Evolutionary conservation across 148 eudicot species (phyloP).

Genomic region (Dianthus caryophyllus): DNA sequence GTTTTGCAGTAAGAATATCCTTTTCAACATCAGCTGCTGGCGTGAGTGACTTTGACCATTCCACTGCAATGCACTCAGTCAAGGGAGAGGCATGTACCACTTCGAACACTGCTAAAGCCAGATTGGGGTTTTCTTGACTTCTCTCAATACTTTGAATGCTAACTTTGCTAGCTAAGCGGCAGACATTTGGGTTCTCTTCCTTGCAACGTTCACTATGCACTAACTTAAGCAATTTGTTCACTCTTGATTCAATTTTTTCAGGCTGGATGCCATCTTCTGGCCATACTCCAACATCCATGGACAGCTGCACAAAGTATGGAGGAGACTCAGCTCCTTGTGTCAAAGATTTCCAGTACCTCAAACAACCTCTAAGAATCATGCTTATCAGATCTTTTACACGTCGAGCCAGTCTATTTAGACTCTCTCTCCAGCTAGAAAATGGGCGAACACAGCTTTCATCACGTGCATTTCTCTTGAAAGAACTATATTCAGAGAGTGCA

Average conservation of each 20-base stretch:
- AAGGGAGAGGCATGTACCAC: slow-evolving; percentile 79
- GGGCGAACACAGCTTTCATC: slow-evolving; percentile 29
- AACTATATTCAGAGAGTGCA: slow-evolving; percentile 41
- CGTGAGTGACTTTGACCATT: slow-evolving; percentile 70
- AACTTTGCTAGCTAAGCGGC: slow-evolving; percentile 74
- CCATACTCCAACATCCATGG: slow-evolving; percentile 84
- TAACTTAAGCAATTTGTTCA: slow-evolving; percentile 63
- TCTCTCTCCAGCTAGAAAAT: slow-evolving; percentile 49
- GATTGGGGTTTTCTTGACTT: slow-evolving; percentile 62
- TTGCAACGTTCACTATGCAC: slow-evolving; percentile 74
- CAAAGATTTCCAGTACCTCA: slow-evolving; percentile 76
- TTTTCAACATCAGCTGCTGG: slow-evolving; percentile 98
- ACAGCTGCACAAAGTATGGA: slow-evolving; percentile 89
- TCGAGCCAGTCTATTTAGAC: slow-evolving; percentile 37
- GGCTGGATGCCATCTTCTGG: slow-evolving; percentile 98
- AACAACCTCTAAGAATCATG: slow-evolving; percentile 48
- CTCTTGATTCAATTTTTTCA: slow-evolving; percentile 82
- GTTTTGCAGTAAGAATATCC: slow-evolving; percentile 70
- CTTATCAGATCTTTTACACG: slow-evolving; percentile 35
- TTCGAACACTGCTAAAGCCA: slow-evolving; percentile 90
- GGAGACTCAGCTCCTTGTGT: slow-evolving; percentile 95
- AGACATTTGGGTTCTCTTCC: slow-evolving; percentile 41
- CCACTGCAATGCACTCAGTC: slow-evolving; percentile 46
- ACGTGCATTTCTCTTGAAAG: slow-evolving; percentile 32
- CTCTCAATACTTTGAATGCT: slow-evolving; percentile 92